Evolutionary conservation across 2,329 filamentous ascomycete genomes (phyloP).

Genomic region (Xylaria sp.): DNA sequence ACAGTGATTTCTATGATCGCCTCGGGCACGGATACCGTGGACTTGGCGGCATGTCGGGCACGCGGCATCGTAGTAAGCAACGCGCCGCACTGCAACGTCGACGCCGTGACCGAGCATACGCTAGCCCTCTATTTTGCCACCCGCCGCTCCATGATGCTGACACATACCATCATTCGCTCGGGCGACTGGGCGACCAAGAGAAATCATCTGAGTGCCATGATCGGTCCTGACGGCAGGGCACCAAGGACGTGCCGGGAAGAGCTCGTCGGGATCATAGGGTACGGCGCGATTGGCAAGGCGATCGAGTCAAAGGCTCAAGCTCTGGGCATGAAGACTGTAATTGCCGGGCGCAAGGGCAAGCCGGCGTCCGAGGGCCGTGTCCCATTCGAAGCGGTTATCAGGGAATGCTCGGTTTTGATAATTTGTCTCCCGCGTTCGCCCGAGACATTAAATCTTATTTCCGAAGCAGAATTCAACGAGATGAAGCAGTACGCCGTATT

Average conservation of each 20-base stretch:
- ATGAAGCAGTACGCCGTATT: slow-evolving; percentile 27
- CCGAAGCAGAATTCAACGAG: slow-evolving; percentile 21
- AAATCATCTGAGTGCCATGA: slow-evolving; percentile 23
- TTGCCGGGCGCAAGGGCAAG: slow-evolving; percentile 28
- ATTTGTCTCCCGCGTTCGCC: slow-evolving; percentile 29
- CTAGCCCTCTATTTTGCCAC: slow-evolving; percentile 41
- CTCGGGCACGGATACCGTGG: slow-evolving; percentile 36
- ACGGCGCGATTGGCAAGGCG: slow-evolving; percentile 28
- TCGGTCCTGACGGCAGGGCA: slow-evolving; percentile 26
- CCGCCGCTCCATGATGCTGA: slow-evolving; percentile 34
- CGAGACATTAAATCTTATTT: slow-evolving; percentile 28
- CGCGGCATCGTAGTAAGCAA: slow-evolving; percentile 35
- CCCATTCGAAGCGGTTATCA: slow-evolving; percentile 26
- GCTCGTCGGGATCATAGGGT: slow-evolving; percentile 30
- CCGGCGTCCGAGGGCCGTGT: slow-evolving; percentile 21
- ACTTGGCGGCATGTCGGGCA: slow-evolving; percentile 32
- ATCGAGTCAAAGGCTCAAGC: slow-evolving; percentile 20
- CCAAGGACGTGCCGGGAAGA: slow-evolving; percentile 27
- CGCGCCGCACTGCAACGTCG: slow-evolving; percentile 34
- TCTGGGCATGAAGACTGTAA: slow-evolving; percentile 29
- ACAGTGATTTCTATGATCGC: slow-evolving; percentile 33
- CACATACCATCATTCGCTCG: slow-evolving; percentile 26
- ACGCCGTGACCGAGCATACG: slow-evolving; percentile 41
- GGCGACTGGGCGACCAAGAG: slow-evolving; percentile 29
- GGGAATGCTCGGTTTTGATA: slow-evolving; percentile 26